phyloP scores from a whole-genome alignment of 2,329 filamentous ascomycete species.

The Pyrenochaeta sp. region DNA sequence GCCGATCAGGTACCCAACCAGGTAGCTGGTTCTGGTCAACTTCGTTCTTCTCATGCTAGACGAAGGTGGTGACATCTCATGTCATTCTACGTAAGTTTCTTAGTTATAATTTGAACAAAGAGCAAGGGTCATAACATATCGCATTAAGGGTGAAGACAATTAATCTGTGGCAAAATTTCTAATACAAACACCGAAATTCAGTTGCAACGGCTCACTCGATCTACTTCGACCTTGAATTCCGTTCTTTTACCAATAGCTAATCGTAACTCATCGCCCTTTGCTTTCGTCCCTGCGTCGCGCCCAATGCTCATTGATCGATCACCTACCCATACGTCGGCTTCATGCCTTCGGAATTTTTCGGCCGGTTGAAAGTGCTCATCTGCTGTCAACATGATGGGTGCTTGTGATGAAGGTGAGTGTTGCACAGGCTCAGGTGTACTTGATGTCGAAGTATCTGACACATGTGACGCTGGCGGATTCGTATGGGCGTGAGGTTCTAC shows the following conservation, averaged over 20 bases:
- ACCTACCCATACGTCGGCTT: slow-evolving; percentile 34
- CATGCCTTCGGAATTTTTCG: slow-evolving; percentile 25
- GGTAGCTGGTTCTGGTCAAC: no score
- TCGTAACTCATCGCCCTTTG: slow-evolving; percentile 20
- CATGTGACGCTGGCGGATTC: not conserved
- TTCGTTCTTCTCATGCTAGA: no score
- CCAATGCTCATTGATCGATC: slow-evolving; percentile 22
- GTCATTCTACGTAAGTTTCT: slow-evolving; percentile 1
- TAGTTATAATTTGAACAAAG: no score
- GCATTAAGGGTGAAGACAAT: not conserved
- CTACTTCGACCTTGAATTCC: slow-evolving; percentile 41
- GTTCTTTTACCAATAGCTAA: slow-evolving; percentile 43
- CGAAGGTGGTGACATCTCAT: no score
- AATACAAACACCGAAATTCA: slow-evolving; percentile 1
- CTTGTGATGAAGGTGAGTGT: slow-evolving; percentile 11
- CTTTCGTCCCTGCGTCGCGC: slow-evolving; percentile 21
- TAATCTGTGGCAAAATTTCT: not conserved
- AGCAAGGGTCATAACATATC: no score
- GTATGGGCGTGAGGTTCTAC: not conserved
- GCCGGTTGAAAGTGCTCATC: slow-evolving; percentile 36
- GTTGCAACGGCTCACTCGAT: slow-evolving; percentile 24
- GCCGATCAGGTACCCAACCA: no score
- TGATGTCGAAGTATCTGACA: slow-evolving; percentile 6
- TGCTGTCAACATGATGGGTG: slow-evolving; percentile 23
- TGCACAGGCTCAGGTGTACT: slow-evolving; percentile 13